Evolutionary conservation across 768 basidiomycete genomes (phyloP).

Genomic region (Collybia sordida): DNA sequence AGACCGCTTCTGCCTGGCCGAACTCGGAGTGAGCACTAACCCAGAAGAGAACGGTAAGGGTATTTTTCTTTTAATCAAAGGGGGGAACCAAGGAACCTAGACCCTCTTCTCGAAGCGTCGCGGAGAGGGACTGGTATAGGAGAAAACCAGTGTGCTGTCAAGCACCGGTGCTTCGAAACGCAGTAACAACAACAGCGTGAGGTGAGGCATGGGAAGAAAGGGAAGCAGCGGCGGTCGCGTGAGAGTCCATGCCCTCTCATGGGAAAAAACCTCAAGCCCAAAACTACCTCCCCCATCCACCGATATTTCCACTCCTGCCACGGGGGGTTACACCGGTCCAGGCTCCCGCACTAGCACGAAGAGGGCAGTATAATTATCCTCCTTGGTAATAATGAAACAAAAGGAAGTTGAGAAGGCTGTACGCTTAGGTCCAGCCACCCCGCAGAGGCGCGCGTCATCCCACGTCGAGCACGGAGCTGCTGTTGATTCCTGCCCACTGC

Average conservation of each 20-base stretch:
- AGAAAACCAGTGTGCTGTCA: no score
- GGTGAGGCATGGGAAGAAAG: no score
- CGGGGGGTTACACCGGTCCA: slow-evolving; percentile 13
- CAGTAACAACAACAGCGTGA: no score
- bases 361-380: slow-evolving; percentile 1
- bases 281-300: neutral
- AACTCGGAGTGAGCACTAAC: no score
- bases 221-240: slow-evolving; percentile 5
- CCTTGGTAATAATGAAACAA: slow-evolving; percentile 11
- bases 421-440: neutral
- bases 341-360: slow-evolving; percentile 9
- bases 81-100: no score
- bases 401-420: neutral
- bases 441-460: slow-evolving; percentile 4
- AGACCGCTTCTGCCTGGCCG: no score
- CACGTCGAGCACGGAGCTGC: slow-evolving; percentile 12
- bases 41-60: no score
- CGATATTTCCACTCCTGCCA: slow-evolving; percentile 3
- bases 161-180: no score
- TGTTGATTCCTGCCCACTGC: neutral
- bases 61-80: no score
- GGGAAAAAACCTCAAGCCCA: slow-evolving; percentile 13
- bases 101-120: no score
- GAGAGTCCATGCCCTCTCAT: slow-evolving; percentile 6
- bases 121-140: no score